These are phyloP conservation scores for Cucurbita ficifolia DNA, from an alignment of 306 rosid species.

Conservation along the genomic window DNA sequence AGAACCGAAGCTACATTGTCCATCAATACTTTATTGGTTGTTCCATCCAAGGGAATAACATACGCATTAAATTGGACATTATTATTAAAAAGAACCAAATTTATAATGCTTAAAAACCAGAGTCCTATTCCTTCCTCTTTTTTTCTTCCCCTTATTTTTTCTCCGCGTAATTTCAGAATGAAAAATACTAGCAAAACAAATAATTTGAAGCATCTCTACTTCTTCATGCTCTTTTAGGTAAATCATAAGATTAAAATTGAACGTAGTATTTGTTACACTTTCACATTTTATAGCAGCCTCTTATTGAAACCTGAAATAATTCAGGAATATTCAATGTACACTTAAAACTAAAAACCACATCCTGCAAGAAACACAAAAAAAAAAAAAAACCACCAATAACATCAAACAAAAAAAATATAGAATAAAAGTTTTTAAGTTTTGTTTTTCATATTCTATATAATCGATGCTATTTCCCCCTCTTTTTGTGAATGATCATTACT, in stretches of 20 bases:
- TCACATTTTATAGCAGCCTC: not conserved
- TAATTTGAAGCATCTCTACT: not conserved
- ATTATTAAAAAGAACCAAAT: not conserved
- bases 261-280: not conserved
- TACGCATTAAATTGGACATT: not conserved
- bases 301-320: not conserved
- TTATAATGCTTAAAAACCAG: not conserved
- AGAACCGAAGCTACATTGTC: not conserved
- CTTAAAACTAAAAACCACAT: not conserved
- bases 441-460: not conserved
- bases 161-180: not conserved
- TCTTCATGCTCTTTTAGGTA: not conserved
- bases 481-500: slow-evolving; percentile 18
- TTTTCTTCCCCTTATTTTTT: not conserved
- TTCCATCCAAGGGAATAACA: not conserved
- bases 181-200: not conserved
- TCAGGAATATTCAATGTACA: not conserved
- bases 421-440: not conserved
- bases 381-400: not conserved
- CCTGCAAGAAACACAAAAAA: not conserved
- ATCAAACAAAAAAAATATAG: not conserved
- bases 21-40: not conserved
- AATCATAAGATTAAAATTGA: not conserved
- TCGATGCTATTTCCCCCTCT: not conserved
- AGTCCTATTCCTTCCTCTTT: not conserved